Conservation (phyloP, 2,329 filamentous ascomycete genomes). For the Pseudogymnoascus pannorum region DNA sequence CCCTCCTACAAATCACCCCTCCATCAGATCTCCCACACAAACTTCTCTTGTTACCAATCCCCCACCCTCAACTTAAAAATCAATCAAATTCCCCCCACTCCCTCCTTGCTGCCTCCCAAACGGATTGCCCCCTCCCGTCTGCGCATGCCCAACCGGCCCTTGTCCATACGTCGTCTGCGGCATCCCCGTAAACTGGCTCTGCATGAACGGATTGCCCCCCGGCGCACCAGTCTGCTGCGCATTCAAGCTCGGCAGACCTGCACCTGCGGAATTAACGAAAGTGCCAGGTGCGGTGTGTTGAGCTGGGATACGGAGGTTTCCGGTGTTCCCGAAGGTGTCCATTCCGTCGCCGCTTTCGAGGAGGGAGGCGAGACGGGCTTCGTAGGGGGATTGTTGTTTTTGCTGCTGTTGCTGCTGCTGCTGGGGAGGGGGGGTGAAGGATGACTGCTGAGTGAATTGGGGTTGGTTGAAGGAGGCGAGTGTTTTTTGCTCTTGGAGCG, state of each 20-base stretch:
- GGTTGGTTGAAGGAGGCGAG: constrained; percentile 38
- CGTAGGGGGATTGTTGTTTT: constrained; percentile 53
- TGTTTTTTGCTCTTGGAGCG: constrained; percentile 77
- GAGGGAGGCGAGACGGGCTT: constrained; percentile 76
- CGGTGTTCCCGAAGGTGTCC: constrained; percentile 97
- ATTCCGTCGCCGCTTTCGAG: constrained; percentile 83
- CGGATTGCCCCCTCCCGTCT: background rate
- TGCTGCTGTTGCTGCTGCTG: constrained; percentile 40
- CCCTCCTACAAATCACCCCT: no score
- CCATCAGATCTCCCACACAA: no score
- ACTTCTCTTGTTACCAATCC: no score
- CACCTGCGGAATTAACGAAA: constrained; percentile 91
- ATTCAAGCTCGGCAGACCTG: constrained; percentile 63
- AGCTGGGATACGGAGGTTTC: constrained; percentile 86
- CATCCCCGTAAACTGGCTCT: constrained; percentile 75
- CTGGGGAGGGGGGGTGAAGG: constrained; percentile 37
- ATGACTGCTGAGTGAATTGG: constrained; percentile 43
- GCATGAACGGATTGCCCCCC: constrained; percentile 84
- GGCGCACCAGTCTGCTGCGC: constrained; percentile 51
- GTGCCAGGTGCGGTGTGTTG: constrained; percentile 95
- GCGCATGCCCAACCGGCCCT: constrained; percentile 9
- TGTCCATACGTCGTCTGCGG: constrained; percentile 49
- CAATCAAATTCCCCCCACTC: background rate
- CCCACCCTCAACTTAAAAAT: background rate
- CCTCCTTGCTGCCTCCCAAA: background rate